Conservation (phyloP, 2,329 filamentous ascomycete genomes). For the Chrysoporthe cubensis region DNA sequence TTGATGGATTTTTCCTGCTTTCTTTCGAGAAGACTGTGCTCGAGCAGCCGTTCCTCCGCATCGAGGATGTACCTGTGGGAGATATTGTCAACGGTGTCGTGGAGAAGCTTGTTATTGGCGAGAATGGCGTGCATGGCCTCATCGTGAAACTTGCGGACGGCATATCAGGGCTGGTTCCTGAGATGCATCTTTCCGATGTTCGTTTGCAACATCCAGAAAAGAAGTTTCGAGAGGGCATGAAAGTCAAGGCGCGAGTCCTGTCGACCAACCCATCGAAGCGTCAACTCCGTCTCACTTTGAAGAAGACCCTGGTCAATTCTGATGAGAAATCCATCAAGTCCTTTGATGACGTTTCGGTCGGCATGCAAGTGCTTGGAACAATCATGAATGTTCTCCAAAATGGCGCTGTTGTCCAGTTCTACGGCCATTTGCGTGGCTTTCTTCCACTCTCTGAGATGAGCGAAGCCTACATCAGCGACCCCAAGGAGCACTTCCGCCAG, state of each 20-base stretch:
- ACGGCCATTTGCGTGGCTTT: slow-evolving; percentile 80
- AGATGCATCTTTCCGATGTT: slow-evolving; percentile 87
- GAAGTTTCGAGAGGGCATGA: slow-evolving; percentile 87
- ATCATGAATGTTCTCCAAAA: slow-evolving; percentile 78
- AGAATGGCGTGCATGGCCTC: slow-evolving; percentile 77
- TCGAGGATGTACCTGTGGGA: slow-evolving; percentile 86
- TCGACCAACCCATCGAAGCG: slow-evolving; percentile 76
- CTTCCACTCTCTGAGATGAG: slow-evolving; percentile 97
- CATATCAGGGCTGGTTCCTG: slow-evolving; percentile 85
- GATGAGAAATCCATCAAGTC: slow-evolving; percentile 78
- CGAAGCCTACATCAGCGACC: slow-evolving; percentile 90
- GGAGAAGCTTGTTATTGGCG: slow-evolving; percentile 80
- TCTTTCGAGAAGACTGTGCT: slow-evolving; percentile 83
- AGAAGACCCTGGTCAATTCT: slow-evolving; percentile 92
- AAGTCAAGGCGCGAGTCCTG: slow-evolving; percentile 83
- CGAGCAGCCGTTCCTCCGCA: slow-evolving; percentile 85
- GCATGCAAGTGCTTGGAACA: slow-evolving; percentile 81
- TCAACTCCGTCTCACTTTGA: slow-evolving; percentile 84
- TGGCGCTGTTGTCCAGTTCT: slow-evolving; percentile 92
- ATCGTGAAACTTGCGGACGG: slow-evolving; percentile 84
- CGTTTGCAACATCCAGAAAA: slow-evolving; percentile 90
- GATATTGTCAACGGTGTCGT: slow-evolving; percentile 80
- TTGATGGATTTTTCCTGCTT: slow-evolving; percentile 84
- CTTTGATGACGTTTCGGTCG: slow-evolving; percentile 74
- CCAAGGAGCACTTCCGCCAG: slow-evolving; percentile 82